A percentile compares a stretch with the other conserved stretches of the same genome.
These are phyloP conservation scores for Gnaphalium uliginosum DNA, from an alignment of 129 eudicot genomes.

Conservation along the genomic window DNA sequence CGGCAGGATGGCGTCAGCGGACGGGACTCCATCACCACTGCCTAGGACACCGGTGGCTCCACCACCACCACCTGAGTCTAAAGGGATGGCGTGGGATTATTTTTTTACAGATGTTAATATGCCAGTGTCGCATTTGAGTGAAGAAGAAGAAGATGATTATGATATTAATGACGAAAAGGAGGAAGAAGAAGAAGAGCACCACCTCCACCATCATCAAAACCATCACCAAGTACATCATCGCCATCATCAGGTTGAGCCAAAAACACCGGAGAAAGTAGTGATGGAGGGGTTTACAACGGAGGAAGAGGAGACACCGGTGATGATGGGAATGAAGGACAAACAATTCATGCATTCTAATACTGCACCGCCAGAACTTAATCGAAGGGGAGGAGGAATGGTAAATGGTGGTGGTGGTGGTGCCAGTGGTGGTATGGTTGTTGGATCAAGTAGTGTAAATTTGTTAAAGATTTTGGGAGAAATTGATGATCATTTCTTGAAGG, in stretches of 20 bases:
- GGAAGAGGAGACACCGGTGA: conserved; percentile 70
- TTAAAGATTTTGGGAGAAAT: conserved; percentile 70
- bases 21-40: conserved; percentile 43
- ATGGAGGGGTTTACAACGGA: conserved; percentile 51
- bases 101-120: conserved; percentile 57
- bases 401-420: conserved; percentile 31
- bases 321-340: conserved; percentile 41
- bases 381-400: conserved; percentile 38
- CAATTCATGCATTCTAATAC: conserved; percentile 83
- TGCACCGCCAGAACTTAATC: conserved; percentile 61
- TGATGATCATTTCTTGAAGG: conserved; percentile 93
- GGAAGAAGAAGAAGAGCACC: conserved; percentile 35
- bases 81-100: conserved; percentile 88
- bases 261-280: conserved; percentile 73
- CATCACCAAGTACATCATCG: conserved; percentile 31
- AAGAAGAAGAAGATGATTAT: conserved; percentile 53
- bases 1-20: conserved; percentile 30
- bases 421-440: conserved; percentile 38
- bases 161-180: conserved; percentile 47
- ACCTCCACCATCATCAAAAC: conserved; percentile 21
- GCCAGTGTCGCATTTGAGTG: conserved; percentile 42
- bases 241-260: conserved; percentile 50
- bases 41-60: conserved; percentile 48
- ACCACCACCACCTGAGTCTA: conserved; percentile 55
- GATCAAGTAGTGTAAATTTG: conserved; percentile 54